Conservation (phyloP, 2,329 filamentous ascomycete genomes). For the Monosporascus sp. region DNA sequence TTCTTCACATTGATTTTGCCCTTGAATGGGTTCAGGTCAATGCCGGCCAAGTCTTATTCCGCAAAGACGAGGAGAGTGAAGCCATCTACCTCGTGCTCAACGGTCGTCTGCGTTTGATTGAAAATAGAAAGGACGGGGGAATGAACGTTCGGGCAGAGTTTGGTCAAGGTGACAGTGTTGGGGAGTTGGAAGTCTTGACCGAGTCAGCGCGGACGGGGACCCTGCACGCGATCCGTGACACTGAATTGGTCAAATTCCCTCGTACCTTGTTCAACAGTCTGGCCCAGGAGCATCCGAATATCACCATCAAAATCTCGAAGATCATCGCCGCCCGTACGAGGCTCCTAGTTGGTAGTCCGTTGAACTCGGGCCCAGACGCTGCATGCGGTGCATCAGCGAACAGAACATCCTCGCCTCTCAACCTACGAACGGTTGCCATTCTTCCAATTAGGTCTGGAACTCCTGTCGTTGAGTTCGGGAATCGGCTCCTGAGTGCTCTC, state of each 20-base stretch:
- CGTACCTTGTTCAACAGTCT: constrained; percentile 96
- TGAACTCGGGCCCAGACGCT: constrained; percentile 59
- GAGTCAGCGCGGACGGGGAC: constrained; percentile 88
- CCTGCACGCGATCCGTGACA: constrained; percentile 91
- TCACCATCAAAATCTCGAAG: constrained; percentile 98
- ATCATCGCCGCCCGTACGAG: constrained; percentile 96
- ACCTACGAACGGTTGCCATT: constrained; percentile 87
- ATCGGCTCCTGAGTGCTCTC: constrained; percentile 78
- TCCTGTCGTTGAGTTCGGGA: constrained; percentile 92
- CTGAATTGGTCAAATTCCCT: constrained; percentile 92
- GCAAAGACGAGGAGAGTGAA: constrained; percentile 91
- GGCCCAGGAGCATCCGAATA: constrained; percentile 92
- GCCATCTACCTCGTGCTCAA: constrained; percentile 98
- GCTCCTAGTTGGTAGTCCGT: constrained; percentile 74
- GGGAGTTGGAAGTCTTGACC: constrained; percentile 93
- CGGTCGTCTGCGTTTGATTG: constrained; percentile 77
- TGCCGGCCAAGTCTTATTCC: constrained; percentile 89
- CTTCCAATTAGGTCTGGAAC: constrained; percentile 87
- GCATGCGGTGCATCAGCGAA: constrained; percentile 53
- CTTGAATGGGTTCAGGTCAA: constrained; percentile 97
- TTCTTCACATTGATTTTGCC: constrained; percentile 96
- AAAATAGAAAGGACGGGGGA: constrained; percentile 74
- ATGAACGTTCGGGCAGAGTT: constrained; percentile 87
- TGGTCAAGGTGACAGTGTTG: constrained; percentile 95
- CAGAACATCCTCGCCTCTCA: constrained; percentile 78